These are phyloP conservation scores for Fagopyrum tataricum DNA, from an alignment of 148 eudicot species.

Conservation along the genomic window DNA sequence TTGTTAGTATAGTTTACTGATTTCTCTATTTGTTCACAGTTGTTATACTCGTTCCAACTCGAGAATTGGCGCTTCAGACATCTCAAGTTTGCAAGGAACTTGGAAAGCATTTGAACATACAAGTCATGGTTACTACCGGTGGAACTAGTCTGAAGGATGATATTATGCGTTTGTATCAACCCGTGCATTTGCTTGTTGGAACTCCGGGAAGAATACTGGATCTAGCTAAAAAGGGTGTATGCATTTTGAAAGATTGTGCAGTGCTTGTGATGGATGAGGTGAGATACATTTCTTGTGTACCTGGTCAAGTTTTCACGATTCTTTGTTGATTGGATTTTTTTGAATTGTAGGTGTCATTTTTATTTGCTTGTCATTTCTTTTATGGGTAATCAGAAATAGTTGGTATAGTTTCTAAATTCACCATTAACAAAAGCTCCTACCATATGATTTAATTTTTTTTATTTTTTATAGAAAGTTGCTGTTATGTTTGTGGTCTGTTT, in stretches of 20 bases:
- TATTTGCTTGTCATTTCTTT: background rate
- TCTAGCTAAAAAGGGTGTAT: constrained; percentile 77
- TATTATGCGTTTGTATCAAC: constrained; percentile 85
- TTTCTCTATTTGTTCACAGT: constrained; percentile 28
- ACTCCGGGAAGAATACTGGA: constrained; percentile 89
- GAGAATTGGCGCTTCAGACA: constrained; percentile 93
- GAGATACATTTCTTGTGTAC: background rate
- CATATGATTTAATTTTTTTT: background rate
- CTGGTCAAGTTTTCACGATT: background rate
- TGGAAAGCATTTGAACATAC: constrained; percentile 72
- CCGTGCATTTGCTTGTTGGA: constrained; percentile 86
- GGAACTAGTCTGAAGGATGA: constrained; percentile 91
- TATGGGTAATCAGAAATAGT: background rate
- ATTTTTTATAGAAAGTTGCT: no score
- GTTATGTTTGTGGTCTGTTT: background rate
- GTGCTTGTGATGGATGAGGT: constrained; percentile 97
- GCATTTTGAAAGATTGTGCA: constrained; percentile 67
- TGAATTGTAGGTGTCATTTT: background rate
- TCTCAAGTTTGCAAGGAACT: constrained; percentile 93
- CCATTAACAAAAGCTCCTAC: background rate
- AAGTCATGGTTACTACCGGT: constrained; percentile 91
- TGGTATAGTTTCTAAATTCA: background rate
- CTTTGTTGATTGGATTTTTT: background rate
- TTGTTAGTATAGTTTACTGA: background rate
- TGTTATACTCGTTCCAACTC: constrained; percentile 83